These are phyloP conservation scores for Amanita pallidorosea DNA, from an alignment of 768 basidiomycete genomes.

Conservation along the genomic window DNA sequence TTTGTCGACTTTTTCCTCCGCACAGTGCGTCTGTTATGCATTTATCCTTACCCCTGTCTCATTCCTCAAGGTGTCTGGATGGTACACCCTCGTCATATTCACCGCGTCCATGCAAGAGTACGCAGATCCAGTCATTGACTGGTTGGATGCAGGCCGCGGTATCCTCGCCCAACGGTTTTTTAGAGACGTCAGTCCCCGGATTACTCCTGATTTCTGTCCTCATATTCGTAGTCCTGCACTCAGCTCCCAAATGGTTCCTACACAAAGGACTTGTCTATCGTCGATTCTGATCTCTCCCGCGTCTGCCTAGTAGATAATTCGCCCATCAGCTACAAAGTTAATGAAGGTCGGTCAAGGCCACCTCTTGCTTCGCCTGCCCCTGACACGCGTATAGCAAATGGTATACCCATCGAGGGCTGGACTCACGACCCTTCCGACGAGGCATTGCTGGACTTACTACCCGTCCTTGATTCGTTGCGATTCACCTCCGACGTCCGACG, in stretches of 20 bases:
- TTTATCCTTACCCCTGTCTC: neutral
- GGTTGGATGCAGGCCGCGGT: conserved; percentile 92
- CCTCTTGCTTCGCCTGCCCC: neutral
- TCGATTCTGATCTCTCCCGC: conserved; percentile 85
- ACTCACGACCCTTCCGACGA: conserved; percentile 96
- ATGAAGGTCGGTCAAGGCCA: conserved; percentile 62
- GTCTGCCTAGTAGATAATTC: conserved; percentile 97
- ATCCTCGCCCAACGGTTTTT: conserved; percentile 85
- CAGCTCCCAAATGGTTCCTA: conserved; percentile 88
- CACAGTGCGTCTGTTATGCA: conserved; percentile 43
- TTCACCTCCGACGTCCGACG: conserved; percentile 94
- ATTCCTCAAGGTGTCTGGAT: conserved; percentile 74
- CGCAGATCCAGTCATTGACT: conserved; percentile 98
- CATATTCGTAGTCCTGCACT: conserved; percentile 66
- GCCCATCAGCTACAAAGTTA: conserved; percentile 82
- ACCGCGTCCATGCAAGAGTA: conserved; percentile 99
- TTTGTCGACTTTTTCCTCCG: conserved; percentile 93
- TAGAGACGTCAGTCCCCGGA: conserved; percentile 64
- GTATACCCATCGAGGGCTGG: conserved; percentile 99
- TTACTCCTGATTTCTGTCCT: conserved; percentile 4
- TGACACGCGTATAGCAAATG: conserved; percentile 59
- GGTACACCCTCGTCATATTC: conserved; percentile 99
- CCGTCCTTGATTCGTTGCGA: conserved; percentile 89
- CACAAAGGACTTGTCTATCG: conserved; percentile 82
- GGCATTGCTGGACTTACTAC: conserved; percentile 89